Percentiles rank a stretch among this genome's conserved stretches.
phyloP scores from a whole-genome alignment of 352 stramenopile species.

The Globisporangium apiculatum region DNA sequence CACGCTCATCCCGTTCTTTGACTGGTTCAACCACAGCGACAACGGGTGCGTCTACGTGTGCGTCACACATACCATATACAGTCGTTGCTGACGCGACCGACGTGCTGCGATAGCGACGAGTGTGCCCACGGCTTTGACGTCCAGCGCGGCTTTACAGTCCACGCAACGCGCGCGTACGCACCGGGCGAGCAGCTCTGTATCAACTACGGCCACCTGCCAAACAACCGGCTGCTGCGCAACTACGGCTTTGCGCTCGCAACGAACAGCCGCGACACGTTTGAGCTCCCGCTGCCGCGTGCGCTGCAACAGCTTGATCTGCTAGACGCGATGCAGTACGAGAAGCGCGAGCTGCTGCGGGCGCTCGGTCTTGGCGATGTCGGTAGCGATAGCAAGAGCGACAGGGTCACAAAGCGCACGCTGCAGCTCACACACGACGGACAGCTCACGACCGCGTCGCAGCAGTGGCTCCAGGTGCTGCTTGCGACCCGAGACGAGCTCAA shows the following conservation, averaged over 20 bases:
- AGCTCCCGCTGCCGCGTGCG: constrained; percentile 25
- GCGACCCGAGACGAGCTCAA: constrained; percentile 36
- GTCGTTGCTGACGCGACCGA: no score
- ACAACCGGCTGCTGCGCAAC: constrained; percentile 67
- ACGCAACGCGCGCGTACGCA: constrained; percentile 47
- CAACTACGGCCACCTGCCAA: constrained; percentile 67
- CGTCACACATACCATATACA: no score
- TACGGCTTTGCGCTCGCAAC: constrained; percentile 56
- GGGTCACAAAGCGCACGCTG: constrained; percentile 21
- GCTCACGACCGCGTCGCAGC: constrained; percentile 24
- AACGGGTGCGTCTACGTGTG: constrained; percentile 25
- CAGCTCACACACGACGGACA: constrained; percentile 23
- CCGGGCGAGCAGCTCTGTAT: constrained; percentile 73
- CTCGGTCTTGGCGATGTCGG: constrained; percentile 8
- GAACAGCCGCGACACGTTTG: constrained; percentile 40
- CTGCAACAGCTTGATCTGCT: constrained; percentile 26
- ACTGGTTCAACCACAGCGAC: constrained; percentile 80
- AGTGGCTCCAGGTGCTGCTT: constrained; percentile 52
- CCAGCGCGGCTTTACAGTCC: constrained; percentile 52
- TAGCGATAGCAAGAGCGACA: constrained; percentile 7
- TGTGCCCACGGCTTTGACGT: constrained; percentile 56
- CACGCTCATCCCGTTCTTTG: constrained; percentile 79
- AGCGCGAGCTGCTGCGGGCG: constrained; percentile 28
- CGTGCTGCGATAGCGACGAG: constrained; percentile 30
- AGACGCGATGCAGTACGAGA: constrained; percentile 23